These are phyloP conservation scores for Desmodesmus armatus DNA, from an alignment of 139 green algal species.

Conservation along the genomic window DNA sequence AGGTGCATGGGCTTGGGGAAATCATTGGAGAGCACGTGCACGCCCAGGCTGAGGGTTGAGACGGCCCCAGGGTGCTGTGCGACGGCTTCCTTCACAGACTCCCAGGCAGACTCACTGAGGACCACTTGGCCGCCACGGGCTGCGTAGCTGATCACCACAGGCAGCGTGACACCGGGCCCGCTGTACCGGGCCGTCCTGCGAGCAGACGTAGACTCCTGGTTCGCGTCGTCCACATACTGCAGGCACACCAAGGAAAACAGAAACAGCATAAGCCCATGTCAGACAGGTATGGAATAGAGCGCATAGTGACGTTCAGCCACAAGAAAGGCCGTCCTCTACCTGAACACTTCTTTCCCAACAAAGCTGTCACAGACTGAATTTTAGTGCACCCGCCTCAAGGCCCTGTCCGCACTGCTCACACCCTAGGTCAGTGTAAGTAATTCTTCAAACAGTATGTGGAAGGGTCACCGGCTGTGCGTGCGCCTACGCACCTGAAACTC, in stretches of 20 bases:
- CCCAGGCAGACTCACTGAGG: conserved; percentile 80
- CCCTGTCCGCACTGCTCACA: too few relatives aligned
- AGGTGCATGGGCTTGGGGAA: conserved; percentile 68
- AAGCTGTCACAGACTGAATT: neutral
- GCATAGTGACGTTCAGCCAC: too few relatives aligned
- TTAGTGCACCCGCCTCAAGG: neutral
- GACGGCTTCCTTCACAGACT: conserved; percentile 62
- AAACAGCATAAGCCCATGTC: too few relatives aligned
- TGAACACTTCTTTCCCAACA: too few relatives aligned
- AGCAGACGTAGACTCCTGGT: neutral
- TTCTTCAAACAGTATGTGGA: too few relatives aligned
- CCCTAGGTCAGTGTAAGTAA: too few relatives aligned
- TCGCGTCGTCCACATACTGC: conserved; percentile 24
- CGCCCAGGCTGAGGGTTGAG: conserved; percentile 73
- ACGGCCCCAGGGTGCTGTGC: conserved; percentile 43
- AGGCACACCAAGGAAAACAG: too few relatives aligned
- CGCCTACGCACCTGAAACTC: too few relatives aligned
- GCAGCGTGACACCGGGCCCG: conserved; percentile 64
- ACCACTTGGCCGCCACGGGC: conserved; percentile 79
- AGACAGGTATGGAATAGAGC: too few relatives aligned
- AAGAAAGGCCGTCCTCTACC: too few relatives aligned
- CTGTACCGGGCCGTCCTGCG: neutral
- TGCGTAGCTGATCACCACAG: conserved; percentile 53
- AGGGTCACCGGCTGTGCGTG: too few relatives aligned
- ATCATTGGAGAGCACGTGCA: conserved; percentile 63